Percentiles rank a stretch among this genome's conserved stretches.
Conservation (phyloP, 495 filamentous ascomycete genomes). For the Viridothelium virens region DNA sequence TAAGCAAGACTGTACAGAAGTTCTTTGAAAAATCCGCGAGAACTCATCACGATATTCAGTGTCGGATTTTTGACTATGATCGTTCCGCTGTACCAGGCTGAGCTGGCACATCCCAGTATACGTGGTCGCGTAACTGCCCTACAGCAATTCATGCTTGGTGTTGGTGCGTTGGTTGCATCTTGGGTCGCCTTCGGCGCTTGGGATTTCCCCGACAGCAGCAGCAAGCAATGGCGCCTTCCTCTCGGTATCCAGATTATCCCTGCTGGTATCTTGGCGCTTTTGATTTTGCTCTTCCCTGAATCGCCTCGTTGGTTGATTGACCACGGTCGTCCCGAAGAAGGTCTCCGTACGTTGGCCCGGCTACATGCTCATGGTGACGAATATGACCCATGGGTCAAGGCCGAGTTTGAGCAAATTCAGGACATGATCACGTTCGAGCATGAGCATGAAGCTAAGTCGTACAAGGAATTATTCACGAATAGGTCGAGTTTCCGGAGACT, state of each 20-base stretch:
- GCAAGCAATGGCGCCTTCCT: constrained; percentile 48
- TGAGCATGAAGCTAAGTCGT: constrained; percentile 62
- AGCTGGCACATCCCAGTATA: constrained; percentile 39
- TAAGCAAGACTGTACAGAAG: constrained; percentile 6
- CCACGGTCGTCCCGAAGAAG: constrained; percentile 44
- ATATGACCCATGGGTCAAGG: constrained; percentile 53
- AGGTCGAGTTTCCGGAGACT: constrained; percentile 59
- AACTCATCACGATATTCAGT: constrained; percentile 14
- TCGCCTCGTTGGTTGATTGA: constrained; percentile 54
- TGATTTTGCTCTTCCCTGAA: constrained; percentile 55
- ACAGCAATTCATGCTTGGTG: constrained; percentile 55
- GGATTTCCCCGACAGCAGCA: constrained; percentile 30
- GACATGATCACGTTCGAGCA: constrained; percentile 49
- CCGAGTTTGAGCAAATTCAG: constrained; percentile 60
- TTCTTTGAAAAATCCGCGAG: not conserved
- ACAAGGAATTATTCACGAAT: constrained; percentile 56
- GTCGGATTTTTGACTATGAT: constrained; percentile 44
- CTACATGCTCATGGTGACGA: constrained; percentile 53
- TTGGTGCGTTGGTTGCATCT: constrained; percentile 40
- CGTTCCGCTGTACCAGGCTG: constrained; percentile 42
- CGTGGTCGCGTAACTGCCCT: constrained; percentile 47
- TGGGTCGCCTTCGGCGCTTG: constrained; percentile 33
- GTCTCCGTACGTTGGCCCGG: constrained; percentile 48
- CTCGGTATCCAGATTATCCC: constrained; percentile 54
- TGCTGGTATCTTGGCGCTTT: constrained; percentile 45